Base-by-base conservation (phyloP, 331 rosid species). In the Saraca asoca region DNA sequence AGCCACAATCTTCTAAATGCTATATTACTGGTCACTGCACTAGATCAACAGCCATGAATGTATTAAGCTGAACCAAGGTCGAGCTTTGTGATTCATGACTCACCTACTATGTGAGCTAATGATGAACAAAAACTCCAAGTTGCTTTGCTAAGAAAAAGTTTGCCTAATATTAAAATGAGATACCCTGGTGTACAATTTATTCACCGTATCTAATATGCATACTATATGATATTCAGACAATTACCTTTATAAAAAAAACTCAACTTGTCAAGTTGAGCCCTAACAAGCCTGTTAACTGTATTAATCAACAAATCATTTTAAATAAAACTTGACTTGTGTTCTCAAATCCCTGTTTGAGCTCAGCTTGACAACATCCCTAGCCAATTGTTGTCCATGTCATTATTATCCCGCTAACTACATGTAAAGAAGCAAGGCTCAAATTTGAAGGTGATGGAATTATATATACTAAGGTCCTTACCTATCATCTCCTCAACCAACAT, bases 11-110 rank as follows among this genome's bases (percentile, higher is more conserved):
- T 37, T 37, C 38, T 34, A 34, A 6, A 34, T 2, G 6, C 3
- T 34, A 34, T 2, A 34, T 34, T 34, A 2, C 3, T 34, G 6
- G 6, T 34, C 38, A 2, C 38, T 34, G 6, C 20, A 17, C 57
- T 5, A 12, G 68, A 51, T 59, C 45, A 16, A 50, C n/a, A 18
- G 35, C 64, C 19, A 35, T 37, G 14, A 11, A 61, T 37, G 58
- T 52, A 75, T 45, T 19, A 43, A 43, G 12, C 20, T 50, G 57
- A 58, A 46, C 38, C 5, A 66, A 59, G 17, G 43, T n/a, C 5
- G 5, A 34, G 18, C 12, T 29, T 13, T 53, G 39, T 24, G 31
- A 24, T 31, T 31, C 19, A 56, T 34, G 42, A 19, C 17, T 19
- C 31, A 43, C n/a, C n/a, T n/a, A n/a, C n/a, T 50, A 39, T 12